Conservation (phyloP, 768 basidiomycete species). For the Tephrocybe rancida region DNA sequence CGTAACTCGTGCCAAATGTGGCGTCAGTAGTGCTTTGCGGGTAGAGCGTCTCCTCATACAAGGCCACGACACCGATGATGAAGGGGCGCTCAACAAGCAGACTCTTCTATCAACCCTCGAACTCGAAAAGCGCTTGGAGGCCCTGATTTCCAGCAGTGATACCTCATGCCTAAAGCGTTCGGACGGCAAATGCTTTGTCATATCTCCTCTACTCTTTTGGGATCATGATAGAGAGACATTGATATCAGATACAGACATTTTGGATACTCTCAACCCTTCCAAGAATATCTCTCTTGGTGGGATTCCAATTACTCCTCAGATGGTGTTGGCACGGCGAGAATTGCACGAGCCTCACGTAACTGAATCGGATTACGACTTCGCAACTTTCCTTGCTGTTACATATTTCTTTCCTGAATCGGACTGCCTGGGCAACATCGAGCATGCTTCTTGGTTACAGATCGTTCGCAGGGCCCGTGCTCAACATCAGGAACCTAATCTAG, state of each 20-base stretch:
- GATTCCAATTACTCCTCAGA: slow-evolving; percentile 66
- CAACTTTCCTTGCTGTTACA: slow-evolving; percentile 74
- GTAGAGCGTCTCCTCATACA: slow-evolving; percentile 78
- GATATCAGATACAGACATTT: slow-evolving; percentile 53
- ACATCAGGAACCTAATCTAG: slow-evolving; percentile 30
- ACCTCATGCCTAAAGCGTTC: slow-evolving; percentile 56
- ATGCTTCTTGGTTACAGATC: slow-evolving; percentile 62
- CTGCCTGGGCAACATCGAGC: slow-evolving; percentile 65
- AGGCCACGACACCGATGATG: slow-evolving; percentile 47
- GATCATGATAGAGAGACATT: slow-evolving; percentile 58
- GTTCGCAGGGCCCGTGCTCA: slow-evolving; percentile 41
- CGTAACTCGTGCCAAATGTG: slow-evolving; percentile 71
- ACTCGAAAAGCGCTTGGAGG: slow-evolving; percentile 61
- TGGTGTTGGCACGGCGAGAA: slow-evolving; percentile 77
- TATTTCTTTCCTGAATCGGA: slow-evolving; percentile 82
- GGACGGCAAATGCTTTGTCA: slow-evolving; percentile 62
- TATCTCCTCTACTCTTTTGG: slow-evolving; percentile 82
- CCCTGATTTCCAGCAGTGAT: slow-evolving; percentile 37
- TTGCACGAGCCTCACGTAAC: slow-evolving; percentile 50
- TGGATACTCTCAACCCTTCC: slow-evolving; percentile 55
- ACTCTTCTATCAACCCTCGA: slow-evolving; percentile 66
- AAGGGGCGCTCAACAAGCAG: slow-evolving; percentile 59
- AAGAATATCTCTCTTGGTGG: slow-evolving; percentile 62
- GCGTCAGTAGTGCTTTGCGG: slow-evolving; percentile 67
- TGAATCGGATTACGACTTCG: slow-evolving; percentile 58